Conservation (phyloP, 23 red algal species). For the Gracilaria domingensis region DNA sequence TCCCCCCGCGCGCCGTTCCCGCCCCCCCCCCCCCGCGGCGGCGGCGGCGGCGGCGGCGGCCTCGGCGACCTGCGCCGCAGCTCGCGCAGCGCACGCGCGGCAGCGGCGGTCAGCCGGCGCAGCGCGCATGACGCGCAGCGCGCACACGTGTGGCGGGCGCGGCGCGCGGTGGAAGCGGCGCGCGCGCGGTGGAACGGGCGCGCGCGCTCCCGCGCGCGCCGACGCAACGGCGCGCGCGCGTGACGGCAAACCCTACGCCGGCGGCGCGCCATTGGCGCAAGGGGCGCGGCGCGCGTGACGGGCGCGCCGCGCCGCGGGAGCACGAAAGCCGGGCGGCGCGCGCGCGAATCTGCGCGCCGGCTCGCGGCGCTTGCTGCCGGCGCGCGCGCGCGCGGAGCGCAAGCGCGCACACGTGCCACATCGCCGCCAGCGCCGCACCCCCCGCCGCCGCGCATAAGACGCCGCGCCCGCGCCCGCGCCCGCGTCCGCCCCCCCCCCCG, state of each 20-base stretch:
- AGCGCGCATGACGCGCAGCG: background rate
- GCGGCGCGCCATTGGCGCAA: background rate
- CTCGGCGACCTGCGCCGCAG: too few species aligned
- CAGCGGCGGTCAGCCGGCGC: too few species aligned
- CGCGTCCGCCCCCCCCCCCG: background rate
- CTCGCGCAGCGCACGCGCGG: background rate
- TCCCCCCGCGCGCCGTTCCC: too few species aligned
- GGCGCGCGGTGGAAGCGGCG: background rate
- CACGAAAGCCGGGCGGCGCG: background rate
- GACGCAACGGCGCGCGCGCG: background rate
- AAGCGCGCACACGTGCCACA: background rate
- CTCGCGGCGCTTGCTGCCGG: too few species aligned
- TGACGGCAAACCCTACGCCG: background rate
- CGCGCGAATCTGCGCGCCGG: too few species aligned
- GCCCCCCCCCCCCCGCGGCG: too few species aligned
- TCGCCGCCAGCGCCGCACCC: constrained; percentile 5
- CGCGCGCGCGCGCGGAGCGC: too few species aligned
- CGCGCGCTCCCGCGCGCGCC: background rate
- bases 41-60: background rate
- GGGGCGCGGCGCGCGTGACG: background rate
- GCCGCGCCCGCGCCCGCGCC: background rate
- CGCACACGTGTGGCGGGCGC: background rate
- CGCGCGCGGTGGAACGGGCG: background rate
- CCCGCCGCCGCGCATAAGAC: background rate
- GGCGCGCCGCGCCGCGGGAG: background rate